phyloP scores from a whole-genome alignment of 2,329 filamentous ascomycete species.

The Penicillium fuscoglaucum region DNA sequence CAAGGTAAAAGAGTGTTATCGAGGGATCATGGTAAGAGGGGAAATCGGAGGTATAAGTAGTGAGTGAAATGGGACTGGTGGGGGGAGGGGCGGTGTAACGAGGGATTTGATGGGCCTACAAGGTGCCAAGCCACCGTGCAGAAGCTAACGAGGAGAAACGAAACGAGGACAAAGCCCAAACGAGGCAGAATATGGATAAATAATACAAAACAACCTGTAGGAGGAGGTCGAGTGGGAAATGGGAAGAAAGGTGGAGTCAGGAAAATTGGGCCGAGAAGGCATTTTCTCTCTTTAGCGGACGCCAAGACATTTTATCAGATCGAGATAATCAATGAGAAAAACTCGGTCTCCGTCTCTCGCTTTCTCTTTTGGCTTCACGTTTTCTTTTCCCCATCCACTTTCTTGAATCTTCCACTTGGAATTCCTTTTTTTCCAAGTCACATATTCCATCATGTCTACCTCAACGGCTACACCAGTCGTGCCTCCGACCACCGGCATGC shows the following conservation, averaged over 20 bases:
- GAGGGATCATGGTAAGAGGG: slow-evolving; percentile 20
- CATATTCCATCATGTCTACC: slow-evolving; percentile 47
- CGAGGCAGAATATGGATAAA: background rate
- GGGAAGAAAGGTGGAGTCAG: slow-evolving; percentile 12
- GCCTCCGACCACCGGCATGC: slow-evolving; percentile 61
- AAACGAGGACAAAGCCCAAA: background rate
- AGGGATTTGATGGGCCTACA: slow-evolving; percentile 21
- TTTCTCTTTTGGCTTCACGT: slow-evolving; percentile 7
- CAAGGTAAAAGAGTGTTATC: slow-evolving; percentile 21
- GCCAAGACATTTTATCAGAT: slow-evolving; percentile 48
- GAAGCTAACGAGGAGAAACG: slow-evolving; percentile 7
- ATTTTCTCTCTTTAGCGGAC: slow-evolving; percentile 17
- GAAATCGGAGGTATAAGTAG: slow-evolving; percentile 5
- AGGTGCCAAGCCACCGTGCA: slow-evolving; percentile 16
- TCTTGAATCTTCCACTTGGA: background rate
- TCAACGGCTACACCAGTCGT: slow-evolving; percentile 29
- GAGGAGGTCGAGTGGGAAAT: slow-evolving; percentile 3
- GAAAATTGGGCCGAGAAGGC: slow-evolving; percentile 12
- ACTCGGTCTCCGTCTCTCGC: slow-evolving; percentile 4
- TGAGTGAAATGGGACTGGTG: slow-evolving; percentile 3
- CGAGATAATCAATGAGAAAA: slow-evolving; percentile 36
- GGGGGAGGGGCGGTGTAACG: slow-evolving; percentile 16
- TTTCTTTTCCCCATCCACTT: background rate
- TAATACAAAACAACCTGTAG: background rate
- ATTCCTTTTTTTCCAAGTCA: background rate